Base-by-base conservation (phyloP, 1,139 yeast species). In the Zygoascus meyerae region DNA sequence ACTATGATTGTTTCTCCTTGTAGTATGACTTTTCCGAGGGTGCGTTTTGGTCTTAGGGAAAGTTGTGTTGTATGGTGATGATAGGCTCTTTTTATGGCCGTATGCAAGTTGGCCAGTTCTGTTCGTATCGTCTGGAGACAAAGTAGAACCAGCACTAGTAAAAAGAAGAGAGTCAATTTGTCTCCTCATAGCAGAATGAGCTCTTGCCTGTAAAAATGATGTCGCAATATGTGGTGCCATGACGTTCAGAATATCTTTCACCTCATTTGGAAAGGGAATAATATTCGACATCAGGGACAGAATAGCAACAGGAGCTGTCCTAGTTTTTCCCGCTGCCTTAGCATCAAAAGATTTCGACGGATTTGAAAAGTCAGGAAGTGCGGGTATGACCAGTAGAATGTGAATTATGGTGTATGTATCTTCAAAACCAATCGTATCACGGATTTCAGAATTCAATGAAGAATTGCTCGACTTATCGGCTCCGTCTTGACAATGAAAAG, bases 181-280 rank as follows among this genome's bases (percentile, higher is more conserved):
- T 11, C 48, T 47, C 15, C 52, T 43, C 12, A 65, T 50, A 36
- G 57, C 55, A 5, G 66, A 57, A 46, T 64, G 63, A 10, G 63
- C 61, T 9, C 59, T 52, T 1, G 67, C 64, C 29, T 61, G 64
- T 36, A 62, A 47, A 45, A 54, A 62, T 10, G 64, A 53, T 4
- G 62, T 54, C 5, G 68, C 66, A 31, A 65, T 53, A 44, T 65
- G 67, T 1, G 69, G 68, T 10, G 63, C 60, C 14, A 65, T 52
- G 16, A 55, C 48, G 30, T 51, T 47, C 12, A 65, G 48, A n/a
- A 54, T 43, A n/a, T 55, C 51, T 16, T 58, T 47, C 39, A 64
- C 53, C 37, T 60, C 53, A 12, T 47, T 45, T 1, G 68, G 67
- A 47, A 61, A 65, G 2, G 69, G 69, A 12, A 65, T 60, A 18